Base-by-base conservation (phyloP, 257 asterid species). In the Voacanga thouarsii region DNA sequence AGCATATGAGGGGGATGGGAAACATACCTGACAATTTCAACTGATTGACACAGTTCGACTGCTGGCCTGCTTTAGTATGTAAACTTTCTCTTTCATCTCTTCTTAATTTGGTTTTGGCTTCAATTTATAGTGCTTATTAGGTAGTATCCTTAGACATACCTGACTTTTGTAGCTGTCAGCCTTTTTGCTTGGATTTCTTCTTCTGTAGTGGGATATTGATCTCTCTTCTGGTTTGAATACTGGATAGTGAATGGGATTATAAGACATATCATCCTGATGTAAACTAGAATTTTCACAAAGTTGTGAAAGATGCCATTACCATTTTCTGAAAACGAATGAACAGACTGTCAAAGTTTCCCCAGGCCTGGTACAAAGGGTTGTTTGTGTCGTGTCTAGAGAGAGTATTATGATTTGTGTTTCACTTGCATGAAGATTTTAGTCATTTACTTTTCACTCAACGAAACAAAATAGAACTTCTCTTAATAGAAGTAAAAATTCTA, bases 1-100 rank as follows among this genome's bases (percentile, higher is more conserved):
- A 39, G 79, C 87, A 83, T 63, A 83, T 85, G 24, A 57, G 77
- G 64, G 67, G 80, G 77, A 41, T 37, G 44, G 43, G 80, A 61
- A 12, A 61, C 68, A 61, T 68, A 72, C 51, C 63, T 79, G 78
- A 45, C 55, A 51, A 8, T 68, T 56, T 55, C 75, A 47, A 49
- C 16, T 67, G 28, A 45, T 14, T 3, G 67, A 63, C 19, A 3
- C 6, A 6, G 10, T 69, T 44, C 12, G 23, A 1, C 45, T 50
- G 19, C 60, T 14, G 41, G 64, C 45, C 67, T 30, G 68, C 68
- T 33, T 64, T 37, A 16, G 12, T 12, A 30, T 0, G 2, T 28
- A 28, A 64, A 64, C n/a, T 28, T 64, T 60, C 23, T 24, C 5
- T 18, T 14, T 64, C 23, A 12, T 30, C 69, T 14, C 3, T 16